Evolutionary conservation across 2,329 filamentous ascomycete genomes (phyloP).

Genomic region (Fusarium albosuccineum): DNA sequence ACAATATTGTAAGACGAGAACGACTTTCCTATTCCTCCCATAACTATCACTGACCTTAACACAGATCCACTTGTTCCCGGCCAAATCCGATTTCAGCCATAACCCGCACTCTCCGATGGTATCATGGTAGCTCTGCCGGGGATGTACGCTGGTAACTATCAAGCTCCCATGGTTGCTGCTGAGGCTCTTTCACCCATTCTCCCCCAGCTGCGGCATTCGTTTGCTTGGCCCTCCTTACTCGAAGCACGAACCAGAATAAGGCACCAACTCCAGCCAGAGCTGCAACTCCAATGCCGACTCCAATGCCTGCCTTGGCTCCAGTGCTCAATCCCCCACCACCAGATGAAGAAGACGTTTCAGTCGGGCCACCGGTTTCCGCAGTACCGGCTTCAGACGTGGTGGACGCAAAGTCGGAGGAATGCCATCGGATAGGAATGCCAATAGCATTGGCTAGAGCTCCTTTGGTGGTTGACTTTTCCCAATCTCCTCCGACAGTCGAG

Average conservation of each 20-base stretch:
- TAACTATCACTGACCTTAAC: neutral
- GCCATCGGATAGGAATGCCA: neutral
- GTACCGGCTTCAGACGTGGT: neutral
- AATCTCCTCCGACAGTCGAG: neutral
- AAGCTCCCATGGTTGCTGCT: neutral
- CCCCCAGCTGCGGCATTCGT: neutral
- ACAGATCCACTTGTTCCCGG: neutral
- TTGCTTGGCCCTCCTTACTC: neutral
- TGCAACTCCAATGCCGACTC: neutral
- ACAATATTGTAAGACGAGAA: too few relatives aligned
- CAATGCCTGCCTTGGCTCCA: neutral
- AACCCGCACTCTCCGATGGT: neutral
- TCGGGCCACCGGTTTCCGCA: neutral
- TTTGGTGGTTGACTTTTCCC: neutral
- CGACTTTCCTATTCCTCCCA: neutral
- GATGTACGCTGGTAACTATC: conserved; percentile 2
- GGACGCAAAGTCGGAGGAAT: neutral
- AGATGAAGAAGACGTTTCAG: neutral
- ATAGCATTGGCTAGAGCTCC: conserved; percentile 1
- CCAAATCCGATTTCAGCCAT: neutral
- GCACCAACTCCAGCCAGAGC: neutral
- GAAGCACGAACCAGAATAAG: conserved; percentile 1
- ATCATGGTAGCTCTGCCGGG: neutral
- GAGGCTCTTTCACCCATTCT: neutral
- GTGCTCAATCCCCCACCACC: neutral